Percentiles rank a stretch among this genome's conserved stretches.
phyloP scores from a whole-genome alignment of 306 rosid species.

The Acacia crassicarpa region DNA sequence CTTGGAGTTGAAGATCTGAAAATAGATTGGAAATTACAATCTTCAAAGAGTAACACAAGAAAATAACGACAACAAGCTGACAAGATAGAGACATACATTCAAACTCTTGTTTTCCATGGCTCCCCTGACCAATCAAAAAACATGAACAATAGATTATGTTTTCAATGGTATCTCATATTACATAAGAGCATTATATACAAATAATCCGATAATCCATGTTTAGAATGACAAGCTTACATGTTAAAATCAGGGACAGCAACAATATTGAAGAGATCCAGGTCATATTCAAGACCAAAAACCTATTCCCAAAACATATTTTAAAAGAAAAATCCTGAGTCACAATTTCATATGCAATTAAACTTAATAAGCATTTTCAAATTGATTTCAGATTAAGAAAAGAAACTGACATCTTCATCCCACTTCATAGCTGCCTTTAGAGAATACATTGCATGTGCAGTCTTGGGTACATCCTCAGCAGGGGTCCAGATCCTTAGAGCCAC shows the following conservation, averaged over 20 bases:
- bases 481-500: conserved; percentile 95
- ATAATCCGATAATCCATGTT: neutral
- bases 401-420: conserved; percentile 98
- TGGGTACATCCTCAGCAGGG: conserved; percentile 78
- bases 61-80: conserved; percentile 23
- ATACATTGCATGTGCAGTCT: conserved; percentile 97
- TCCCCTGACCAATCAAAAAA: conserved; percentile 72
- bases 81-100: conserved; percentile 60
- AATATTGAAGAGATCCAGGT: conserved; percentile 94
- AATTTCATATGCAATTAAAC: conserved; percentile 20
- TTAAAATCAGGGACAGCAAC: conserved; percentile 99
- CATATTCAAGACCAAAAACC: conserved; percentile 98
- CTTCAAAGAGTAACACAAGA: neutral
- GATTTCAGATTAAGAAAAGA: conserved; percentile 24
- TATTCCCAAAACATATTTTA: conserved; percentile 36
- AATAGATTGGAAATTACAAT: conserved; percentile 19
- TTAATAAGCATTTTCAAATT: conserved; percentile 17
- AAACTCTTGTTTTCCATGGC: conserved; percentile 99
- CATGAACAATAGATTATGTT: conserved; percentile 26
- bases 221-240: conserved; percentile 52
- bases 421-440: conserved; percentile 95
- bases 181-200: conserved; percentile 7
- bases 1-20: conserved; percentile 87
- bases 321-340: conserved; percentile 24
- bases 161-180: conserved; percentile 20